Evolutionary conservation across 345 rosid species (phyloP), one percentile per base, ranked within the genome.

Genomic region (Melaleuca alternifolia): DNA sequence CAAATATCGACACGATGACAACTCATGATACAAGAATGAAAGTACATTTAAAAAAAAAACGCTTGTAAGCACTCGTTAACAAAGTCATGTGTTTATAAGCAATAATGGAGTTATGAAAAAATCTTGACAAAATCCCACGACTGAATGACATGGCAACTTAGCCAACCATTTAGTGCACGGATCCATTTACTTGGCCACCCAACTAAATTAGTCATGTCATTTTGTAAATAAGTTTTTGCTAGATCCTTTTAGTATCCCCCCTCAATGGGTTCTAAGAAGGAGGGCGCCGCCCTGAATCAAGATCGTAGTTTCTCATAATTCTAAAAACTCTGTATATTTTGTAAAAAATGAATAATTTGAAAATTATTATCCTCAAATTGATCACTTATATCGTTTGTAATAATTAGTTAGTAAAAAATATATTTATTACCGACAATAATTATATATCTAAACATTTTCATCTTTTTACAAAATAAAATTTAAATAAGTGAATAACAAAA

Each of bases 31-130:
- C 28, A 6, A 59, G 33, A 59, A 59, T 26, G 33, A 33, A 9
- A 9, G 24, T 0, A 0, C 7, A 4, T 33, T 9, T 46, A 71
- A 65, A 71, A 71, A 16, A 8, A 71, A 12, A 2, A 24, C 21
- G 10, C 1, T 0, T 2, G n/a, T n/a, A 0, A 61, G 15, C 75
- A 14, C 41, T 30, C 1, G 0, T 16, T 28, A 28, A 61, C 10
- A 28, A 61, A 28, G 16, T 14, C 20, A 20, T 61, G 28, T 61
- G 28, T 6, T 14, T 61, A 6, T 28, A 13, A 61, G 75, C 10
- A 28, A 28, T 5, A 0, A 18, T 61, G 6, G 20, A 28, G 7
- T 10, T 28, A 14, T 28, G 13, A 33, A 61, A 41, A 61, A 51
- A 61, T 61, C 75, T 61, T 30, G 6, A 28, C 3, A 6, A 12